Evolutionary conservation across 257 asterid species (phyloP).

Genomic region (Forsythia viridissima): DNA sequence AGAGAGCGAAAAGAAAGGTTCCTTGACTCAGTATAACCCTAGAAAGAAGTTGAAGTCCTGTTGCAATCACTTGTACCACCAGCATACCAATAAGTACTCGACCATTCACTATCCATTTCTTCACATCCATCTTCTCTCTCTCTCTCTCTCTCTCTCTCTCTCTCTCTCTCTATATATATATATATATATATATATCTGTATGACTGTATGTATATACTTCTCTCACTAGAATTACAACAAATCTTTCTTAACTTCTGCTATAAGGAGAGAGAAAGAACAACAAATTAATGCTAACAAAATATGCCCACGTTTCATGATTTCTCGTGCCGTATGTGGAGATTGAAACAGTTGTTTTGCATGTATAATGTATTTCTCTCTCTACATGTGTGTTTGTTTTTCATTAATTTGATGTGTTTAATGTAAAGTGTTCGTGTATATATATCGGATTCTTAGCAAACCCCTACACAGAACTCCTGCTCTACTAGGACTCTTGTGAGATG

Average conservation of each 20-base stretch:
- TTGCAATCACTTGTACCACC: slow-evolving; percentile 45
- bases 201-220: not conserved
- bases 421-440: not conserved
- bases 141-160: not conserved
- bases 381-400: not conserved
- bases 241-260: slow-evolving; percentile 7
- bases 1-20: slow-evolving; percentile 50
- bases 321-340: not conserved
- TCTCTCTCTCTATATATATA: not conserved
- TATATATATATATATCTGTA: not conserved
- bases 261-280: not conserved
- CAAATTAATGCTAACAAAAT: not conserved
- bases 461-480: not conserved
- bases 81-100: slow-evolving; percentile 50
- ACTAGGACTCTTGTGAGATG: too few relatives aligned
- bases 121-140: slow-evolving; percentile 18
- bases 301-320: slow-evolving; percentile 4
- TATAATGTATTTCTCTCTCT: not conserved
- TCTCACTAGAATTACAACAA: not conserved
- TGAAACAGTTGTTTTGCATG: not conserved
- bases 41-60: slow-evolving; percentile 64
- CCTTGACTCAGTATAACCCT: slow-evolving; percentile 49
- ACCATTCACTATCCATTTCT: slow-evolving; percentile 30
- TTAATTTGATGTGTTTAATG: not conserved
- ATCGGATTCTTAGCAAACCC: not conserved